Percentiles rank a stretch among this genome's conserved stretches.
phyloP scores from a whole-genome alignment of 176 grass and related monocot species.

The Calamus simplicifolius region DNA sequence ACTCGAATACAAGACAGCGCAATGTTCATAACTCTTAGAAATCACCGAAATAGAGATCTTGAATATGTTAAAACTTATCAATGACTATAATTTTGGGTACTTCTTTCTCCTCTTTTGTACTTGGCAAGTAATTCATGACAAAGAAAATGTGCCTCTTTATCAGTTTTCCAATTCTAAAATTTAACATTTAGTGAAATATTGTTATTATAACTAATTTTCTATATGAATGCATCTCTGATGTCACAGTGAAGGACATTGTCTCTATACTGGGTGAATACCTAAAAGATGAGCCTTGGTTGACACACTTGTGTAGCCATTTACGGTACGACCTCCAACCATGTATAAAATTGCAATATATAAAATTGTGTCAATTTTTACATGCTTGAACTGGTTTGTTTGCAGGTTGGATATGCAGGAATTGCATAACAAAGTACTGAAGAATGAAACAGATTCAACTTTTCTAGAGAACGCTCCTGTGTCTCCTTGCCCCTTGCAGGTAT shows the following conservation, averaged over 20 bases:
- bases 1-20: no score
- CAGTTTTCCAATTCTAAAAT: neutral
- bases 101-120: no score
- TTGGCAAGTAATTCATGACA: no score
- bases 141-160: neutral
- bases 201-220: neutral
- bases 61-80: no score
- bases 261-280: conserved; percentile 81
- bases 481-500: conserved; percentile 40
- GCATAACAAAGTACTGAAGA: conserved; percentile 23
- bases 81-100: no score
- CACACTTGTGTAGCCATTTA: conserved; percentile 52
- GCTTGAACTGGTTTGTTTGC: conserved; percentile 15
- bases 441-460: conserved; percentile 21
- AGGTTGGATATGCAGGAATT: conserved; percentile 60
- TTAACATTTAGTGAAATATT: no score
- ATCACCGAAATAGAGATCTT: no score
- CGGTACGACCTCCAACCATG: conserved; percentile 39
- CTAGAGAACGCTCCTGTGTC: conserved; percentile 28
- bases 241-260: conserved; percentile 65
- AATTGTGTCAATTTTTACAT: neutral
- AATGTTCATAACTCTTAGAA: no score
- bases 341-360: neutral
- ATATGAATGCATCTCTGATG: neutral
- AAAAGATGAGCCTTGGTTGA: conserved; percentile 74